phyloP scores from a whole-genome alignment of 2,329 filamentous ascomycete genomes.

The Arthrobotrys megalospora region DNA sequence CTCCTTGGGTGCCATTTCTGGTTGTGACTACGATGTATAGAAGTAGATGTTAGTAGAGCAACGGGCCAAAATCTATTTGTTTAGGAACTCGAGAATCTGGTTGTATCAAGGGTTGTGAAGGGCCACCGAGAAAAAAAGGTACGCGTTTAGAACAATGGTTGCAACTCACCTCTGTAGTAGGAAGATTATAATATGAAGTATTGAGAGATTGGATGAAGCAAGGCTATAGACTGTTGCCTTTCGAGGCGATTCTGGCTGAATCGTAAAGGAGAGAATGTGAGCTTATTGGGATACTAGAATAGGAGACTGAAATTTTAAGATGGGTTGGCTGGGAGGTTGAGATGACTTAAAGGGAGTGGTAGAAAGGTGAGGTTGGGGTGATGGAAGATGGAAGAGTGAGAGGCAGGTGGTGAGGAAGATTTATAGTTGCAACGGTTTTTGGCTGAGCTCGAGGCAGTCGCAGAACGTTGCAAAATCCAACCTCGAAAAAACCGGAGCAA shows the following conservation, averaged over 20 bases:
- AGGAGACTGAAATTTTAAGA: neutral
- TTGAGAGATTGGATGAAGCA: slow-evolving; percentile 1
- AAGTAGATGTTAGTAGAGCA: neutral
- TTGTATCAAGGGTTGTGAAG: no score
- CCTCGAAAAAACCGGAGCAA: slow-evolving; percentile 1
- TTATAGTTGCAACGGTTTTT: slow-evolving; percentile 12
- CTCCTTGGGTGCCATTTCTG: slow-evolving; percentile 49
- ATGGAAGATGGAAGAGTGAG: neutral
- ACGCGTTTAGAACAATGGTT: neutral
- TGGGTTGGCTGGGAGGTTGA: neutral
- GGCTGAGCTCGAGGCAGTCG: neutral
- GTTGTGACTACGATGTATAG: neutral
- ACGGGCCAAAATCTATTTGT: neutral
- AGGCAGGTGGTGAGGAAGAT: neutral
- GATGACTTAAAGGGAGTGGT: neutral
- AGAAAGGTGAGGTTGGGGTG: neutral
- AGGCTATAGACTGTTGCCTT: neutral
- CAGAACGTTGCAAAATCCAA: slow-evolving; percentile 10
- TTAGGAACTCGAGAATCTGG: neutral
- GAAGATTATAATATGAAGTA: neutral
- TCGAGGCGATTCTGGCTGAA: slow-evolving; percentile 2
- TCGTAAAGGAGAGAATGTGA: neutral
- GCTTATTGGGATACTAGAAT: neutral
- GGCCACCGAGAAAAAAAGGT: neutral
- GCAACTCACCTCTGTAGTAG: neutral